Percentiles rank a stretch among this genome's conserved stretches.
These are phyloP conservation scores for Maudiozyma bulderi DNA, from an alignment of 805 yeast genomes.

Conservation along the genomic window DNA sequence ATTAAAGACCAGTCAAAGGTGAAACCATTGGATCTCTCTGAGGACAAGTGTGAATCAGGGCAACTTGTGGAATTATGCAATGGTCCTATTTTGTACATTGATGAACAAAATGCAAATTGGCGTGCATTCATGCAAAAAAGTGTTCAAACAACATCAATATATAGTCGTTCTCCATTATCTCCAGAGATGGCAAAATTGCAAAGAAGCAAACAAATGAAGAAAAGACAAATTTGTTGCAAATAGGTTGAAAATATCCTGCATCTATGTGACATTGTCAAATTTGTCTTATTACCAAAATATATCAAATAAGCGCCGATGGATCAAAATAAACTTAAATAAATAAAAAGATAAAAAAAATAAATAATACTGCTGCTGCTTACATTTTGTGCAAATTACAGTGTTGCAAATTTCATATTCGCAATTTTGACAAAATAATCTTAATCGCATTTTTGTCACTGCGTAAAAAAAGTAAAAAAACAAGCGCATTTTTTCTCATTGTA, in stretches of 20 bases:
- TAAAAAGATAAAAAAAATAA: no score
- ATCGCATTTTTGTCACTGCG: no score
- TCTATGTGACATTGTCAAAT: background rate
- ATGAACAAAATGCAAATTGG: background rate
- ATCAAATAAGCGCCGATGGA: no score
- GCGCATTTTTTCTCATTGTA: no score
- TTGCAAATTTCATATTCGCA: no score
- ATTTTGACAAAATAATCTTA: no score
- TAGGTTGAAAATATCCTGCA: no score
- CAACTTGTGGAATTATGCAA: background rate
- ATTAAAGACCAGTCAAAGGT: background rate
- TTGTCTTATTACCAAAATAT: background rate
- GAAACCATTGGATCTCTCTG: no score
- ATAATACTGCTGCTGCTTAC: no score
- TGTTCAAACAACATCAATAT: background rate
- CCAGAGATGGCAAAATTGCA: background rate
- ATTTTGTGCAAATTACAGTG: no score
- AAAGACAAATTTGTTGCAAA: background rate
- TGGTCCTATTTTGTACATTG: background rate
- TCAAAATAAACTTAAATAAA: no score
- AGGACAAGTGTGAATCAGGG: background rate
- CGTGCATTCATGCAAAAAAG: background rate
- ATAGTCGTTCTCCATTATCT: background rate
- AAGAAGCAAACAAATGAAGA: background rate
- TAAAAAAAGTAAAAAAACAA: no score